Evolutionary conservation across 176 grass and related monocot species (phyloP), one percentile per base, ranked within the genome.

Genomic region (Triticum dicoccoides): DNA sequence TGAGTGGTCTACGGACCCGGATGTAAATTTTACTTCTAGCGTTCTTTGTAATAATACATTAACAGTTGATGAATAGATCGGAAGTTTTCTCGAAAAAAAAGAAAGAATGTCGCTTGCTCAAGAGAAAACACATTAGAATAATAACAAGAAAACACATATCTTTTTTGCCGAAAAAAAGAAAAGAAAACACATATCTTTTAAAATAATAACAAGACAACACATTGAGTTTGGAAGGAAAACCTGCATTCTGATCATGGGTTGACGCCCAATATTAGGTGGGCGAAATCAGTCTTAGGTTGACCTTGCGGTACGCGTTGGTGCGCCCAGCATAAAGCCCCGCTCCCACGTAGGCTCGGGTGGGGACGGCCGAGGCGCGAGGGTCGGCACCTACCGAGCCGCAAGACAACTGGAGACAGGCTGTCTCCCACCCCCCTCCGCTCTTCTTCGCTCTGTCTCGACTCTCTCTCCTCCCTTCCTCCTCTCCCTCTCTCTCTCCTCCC

Each of bases 361-460:
- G 78, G 41, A 4, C 77, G 20, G 58, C 65, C 33, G 86, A 59
- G 79, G 85, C 86, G 70, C 34, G 64, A 88, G 86, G 82, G 35
- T 88, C 86, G 90, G 78, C 39, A 25, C 7, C 59, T 11, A 90
- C 84, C 90, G 92, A 92, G 86, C 86, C 95, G 33, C 85, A 87
- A 12, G 76, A 94, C 95, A 97, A 88, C 95, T 97, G 90, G 95
- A 85, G 95, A 94, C 95, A 97, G 88, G 45, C 90, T 97, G 95
- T 97, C 90, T 92, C 85, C 90, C 91, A 92, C 92, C 89, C 77
- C 39, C 75, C 65, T 81, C 84, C 81, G 70, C 85, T 81, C 81
- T 82, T 89, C 89, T 82, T 65, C 82, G 77, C 83, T 62, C 14
- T 79, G 24, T 73, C 81, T 82, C 29, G 61, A 65, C 52, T 33